These are phyloP conservation scores for Astragalus membranaceus DNA, from an alignment of 306 rosid genomes.

Conservation along the genomic window DNA sequence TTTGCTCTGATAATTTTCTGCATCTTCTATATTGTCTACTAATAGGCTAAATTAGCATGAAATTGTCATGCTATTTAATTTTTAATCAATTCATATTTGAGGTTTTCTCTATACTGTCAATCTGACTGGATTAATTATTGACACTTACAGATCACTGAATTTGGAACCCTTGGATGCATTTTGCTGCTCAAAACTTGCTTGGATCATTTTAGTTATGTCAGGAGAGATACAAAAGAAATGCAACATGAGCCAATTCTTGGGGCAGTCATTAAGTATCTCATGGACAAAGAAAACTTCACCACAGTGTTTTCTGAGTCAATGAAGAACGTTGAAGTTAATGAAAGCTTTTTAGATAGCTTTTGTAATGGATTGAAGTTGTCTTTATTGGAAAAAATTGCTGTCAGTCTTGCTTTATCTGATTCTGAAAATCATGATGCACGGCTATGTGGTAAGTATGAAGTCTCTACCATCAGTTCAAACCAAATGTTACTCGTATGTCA, in stretches of 20 bases:
- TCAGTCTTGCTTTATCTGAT: slow-evolving; percentile 86
- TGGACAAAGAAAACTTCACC: slow-evolving; percentile 74
- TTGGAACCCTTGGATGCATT: slow-evolving; percentile 77
- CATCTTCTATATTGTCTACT: not conserved
- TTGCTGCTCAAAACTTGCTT: slow-evolving; percentile 78
- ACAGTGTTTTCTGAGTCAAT: slow-evolving; percentile 77
- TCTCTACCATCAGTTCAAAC: slow-evolving; percentile 1
- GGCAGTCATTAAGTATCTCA: slow-evolving; percentile 56
- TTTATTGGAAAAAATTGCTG: slow-evolving; percentile 57
- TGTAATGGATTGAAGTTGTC: slow-evolving; percentile 58
- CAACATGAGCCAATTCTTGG: slow-evolving; percentile 45
- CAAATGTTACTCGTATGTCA: not conserved
- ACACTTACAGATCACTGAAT: slow-evolving; percentile 59
- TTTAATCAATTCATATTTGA: not conserved
- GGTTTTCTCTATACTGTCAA: not conserved
- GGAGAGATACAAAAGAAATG: slow-evolving; percentile 43
- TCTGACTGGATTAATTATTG: slow-evolving; percentile 13
- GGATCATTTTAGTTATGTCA: slow-evolving; percentile 49
- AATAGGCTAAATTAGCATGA: not conserved
- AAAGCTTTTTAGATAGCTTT: slow-evolving; percentile 51
- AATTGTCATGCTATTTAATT: not conserved
- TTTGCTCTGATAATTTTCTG: not conserved
- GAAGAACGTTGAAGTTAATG: slow-evolving; percentile 55
- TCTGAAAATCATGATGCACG: slow-evolving; percentile 75
- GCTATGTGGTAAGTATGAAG: slow-evolving; percentile 51